Evolutionary conservation across 345 rosid species (phyloP).

Genomic region (Erodium maritimum): DNA sequence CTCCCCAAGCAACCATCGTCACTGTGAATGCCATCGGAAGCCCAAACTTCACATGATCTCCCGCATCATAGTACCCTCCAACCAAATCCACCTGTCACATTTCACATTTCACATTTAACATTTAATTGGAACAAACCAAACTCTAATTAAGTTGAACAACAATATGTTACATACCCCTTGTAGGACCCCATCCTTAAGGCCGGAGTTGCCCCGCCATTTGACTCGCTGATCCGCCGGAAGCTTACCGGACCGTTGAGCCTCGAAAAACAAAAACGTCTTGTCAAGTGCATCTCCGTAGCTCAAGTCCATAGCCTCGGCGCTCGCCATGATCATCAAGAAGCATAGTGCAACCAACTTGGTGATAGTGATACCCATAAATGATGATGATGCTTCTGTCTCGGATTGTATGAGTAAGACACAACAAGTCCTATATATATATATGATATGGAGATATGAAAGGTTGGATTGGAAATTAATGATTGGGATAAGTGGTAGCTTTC

Average conservation of each 20-base stretch:
- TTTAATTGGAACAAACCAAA: too few species aligned
- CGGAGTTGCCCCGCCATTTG: slow-evolving; percentile 57
- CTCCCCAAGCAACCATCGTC: slow-evolving; percentile 74
- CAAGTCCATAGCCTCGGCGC: slow-evolving; percentile 13
- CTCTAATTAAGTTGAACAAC: too few species aligned
- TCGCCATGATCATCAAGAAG: slow-evolving; percentile 1
- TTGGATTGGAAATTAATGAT: slow-evolving; percentile 3
- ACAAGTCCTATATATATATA: background rate
- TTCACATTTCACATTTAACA: too few species aligned
- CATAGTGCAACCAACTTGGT: slow-evolving; percentile 5
- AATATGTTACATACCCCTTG: slow-evolving; percentile 48
- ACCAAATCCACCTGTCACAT: slow-evolving; percentile 50
- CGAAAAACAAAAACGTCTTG: slow-evolving; percentile 54
- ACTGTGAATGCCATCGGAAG: slow-evolving; percentile 72
- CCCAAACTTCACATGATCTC: slow-evolving; percentile 89
- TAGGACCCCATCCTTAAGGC: slow-evolving; percentile 41
- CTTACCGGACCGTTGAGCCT: slow-evolving; percentile 60
- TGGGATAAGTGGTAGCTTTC: slow-evolving; percentile 27
- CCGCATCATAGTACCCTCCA: slow-evolving; percentile 91
- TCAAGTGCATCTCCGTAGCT: slow-evolving; percentile 45
- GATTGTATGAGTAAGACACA: too few species aligned
- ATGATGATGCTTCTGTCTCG: background rate
- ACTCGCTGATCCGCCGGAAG: slow-evolving; percentile 35
- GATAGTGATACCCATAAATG: background rate
- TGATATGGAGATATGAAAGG: slow-evolving; percentile 4